Percentiles rank a stretch among this genome's conserved stretches.
Conservation (phyloP, 768 basidiomycete species). For the Naganishia onofrii region DNA sequence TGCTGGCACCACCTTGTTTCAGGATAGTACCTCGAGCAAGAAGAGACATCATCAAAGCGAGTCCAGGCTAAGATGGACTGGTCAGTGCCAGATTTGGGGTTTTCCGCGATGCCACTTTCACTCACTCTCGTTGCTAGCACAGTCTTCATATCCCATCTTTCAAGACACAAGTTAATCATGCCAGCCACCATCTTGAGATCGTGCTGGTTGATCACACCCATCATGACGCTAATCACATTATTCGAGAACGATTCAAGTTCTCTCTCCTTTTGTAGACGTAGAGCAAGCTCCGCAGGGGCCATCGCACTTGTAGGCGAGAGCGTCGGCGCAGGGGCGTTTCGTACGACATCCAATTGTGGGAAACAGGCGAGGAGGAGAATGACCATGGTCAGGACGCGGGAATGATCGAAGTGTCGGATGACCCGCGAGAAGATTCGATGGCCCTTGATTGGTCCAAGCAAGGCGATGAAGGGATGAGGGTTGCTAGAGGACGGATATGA, state of each 20-base stretch:
- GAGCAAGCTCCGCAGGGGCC: constrained; percentile 47
- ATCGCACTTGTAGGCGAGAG: constrained; percentile 61
- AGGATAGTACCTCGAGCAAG: constrained; percentile 89
- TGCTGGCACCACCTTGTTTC: constrained; percentile 27
- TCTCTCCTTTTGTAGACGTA: constrained; percentile 60
- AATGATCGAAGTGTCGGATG: constrained; percentile 72
- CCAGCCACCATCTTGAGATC: constrained; percentile 80
- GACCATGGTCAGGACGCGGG: constrained; percentile 78
- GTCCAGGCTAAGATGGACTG: constrained; percentile 66
- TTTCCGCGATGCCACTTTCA: constrained; percentile 1
- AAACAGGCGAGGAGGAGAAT: constrained; percentile 93
- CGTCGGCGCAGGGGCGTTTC: constrained; percentile 59
- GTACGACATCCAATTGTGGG: constrained; percentile 86
- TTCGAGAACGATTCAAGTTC: constrained; percentile 86
- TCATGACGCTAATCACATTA: constrained; percentile 79
- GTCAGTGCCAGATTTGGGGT: neutral
- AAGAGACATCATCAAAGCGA: constrained; percentile 84
- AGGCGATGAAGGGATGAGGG: constrained; percentile 94
- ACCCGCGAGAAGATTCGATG: constrained; percentile 87
- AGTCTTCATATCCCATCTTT: constrained; percentile 69
- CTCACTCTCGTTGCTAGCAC: constrained; percentile 78
- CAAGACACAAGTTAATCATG: constrained; percentile 74
- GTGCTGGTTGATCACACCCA: constrained; percentile 74
- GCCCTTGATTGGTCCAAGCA: constrained; percentile 83
- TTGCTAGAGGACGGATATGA: constrained; percentile 57